Evolutionary conservation across 768 basidiomycete genomes (phyloP).

Genomic region (Ramaria rubella): DNA sequence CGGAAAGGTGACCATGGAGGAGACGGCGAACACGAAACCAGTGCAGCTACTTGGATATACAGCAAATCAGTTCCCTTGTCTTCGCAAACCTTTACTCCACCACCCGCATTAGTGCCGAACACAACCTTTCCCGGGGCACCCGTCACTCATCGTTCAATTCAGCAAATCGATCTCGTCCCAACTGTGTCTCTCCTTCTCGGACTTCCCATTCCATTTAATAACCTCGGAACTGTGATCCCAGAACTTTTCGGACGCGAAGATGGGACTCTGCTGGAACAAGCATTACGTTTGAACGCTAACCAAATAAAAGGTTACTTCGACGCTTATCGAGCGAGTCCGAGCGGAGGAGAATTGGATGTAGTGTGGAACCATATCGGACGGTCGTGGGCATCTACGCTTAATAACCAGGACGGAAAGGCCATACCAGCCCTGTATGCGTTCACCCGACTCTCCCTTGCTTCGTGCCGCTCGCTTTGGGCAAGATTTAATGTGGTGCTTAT

Average conservation of each 20-base stretch:
- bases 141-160: constrained; percentile 54
- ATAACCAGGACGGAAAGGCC: constrained; percentile 19
- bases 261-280: constrained; percentile 40
- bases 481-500: constrained; percentile 84
- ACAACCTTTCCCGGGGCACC: constrained; percentile 49
- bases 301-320: constrained; percentile 76
- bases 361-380: constrained; percentile 49
- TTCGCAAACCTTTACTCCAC: constrained; percentile 26
- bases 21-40: constrained; percentile 78
- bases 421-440: constrained; percentile 35
- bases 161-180: constrained; percentile 92
- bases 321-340: constrained; percentile 63
- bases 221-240: constrained; percentile 85
- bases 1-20: constrained; percentile 92
- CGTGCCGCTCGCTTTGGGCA: constrained; percentile 88
- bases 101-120: constrained; percentile 46
- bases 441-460: constrained; percentile 53
- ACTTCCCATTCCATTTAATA: constrained; percentile 92
- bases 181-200: constrained; percentile 86
- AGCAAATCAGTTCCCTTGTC: constrained; percentile 58
- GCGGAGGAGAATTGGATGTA: constrained; percentile 67
- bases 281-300: constrained; percentile 60
- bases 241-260: constrained; percentile 71
- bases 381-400: constrained; percentile 34
- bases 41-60: constrained; percentile 87